Conservation (phyloP, 2,329 filamentous ascomycete species). For the Albifimbria verrucaria region DNA sequence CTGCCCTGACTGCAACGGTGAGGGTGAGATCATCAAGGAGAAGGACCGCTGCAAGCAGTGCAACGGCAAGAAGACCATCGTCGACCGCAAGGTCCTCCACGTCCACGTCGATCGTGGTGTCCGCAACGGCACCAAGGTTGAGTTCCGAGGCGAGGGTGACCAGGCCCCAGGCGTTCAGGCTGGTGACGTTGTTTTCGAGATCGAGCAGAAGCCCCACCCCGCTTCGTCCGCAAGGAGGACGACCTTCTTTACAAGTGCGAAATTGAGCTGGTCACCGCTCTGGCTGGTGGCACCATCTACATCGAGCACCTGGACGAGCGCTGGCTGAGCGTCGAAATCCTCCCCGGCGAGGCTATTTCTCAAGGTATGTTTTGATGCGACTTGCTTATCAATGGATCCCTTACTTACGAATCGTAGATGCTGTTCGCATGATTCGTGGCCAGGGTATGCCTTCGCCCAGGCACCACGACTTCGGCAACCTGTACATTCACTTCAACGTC, state of each 20-base stretch:
- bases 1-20: slow-evolving; percentile 95
- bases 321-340: slow-evolving; percentile 91
- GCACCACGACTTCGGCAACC: slow-evolving; percentile 92
- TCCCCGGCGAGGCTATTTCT: slow-evolving; percentile 90
- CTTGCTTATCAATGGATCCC: background rate
- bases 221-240: slow-evolving; percentile 95
- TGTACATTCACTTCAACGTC: slow-evolving; percentile 96
- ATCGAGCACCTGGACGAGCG: slow-evolving; percentile 97
- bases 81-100: slow-evolving; percentile 96
- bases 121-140: slow-evolving; percentile 89
- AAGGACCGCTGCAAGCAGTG: slow-evolving; percentile 98
- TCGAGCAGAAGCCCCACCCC: slow-evolving; percentile 98
- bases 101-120: slow-evolving; percentile 97
- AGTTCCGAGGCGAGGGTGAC: slow-evolving; percentile 95
- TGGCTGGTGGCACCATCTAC: slow-evolving; percentile 86
- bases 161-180: slow-evolving; percentile 90
- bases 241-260: slow-evolving; percentile 94
- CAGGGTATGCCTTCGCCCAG: slow-evolving; percentile 97
- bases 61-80: slow-evolving; percentile 94
- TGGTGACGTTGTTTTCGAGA: slow-evolving; percentile 97
- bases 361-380: slow-evolving; percentile 62
- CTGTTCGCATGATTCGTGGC: slow-evolving; percentile 89
- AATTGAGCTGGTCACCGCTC: slow-evolving; percentile 90
- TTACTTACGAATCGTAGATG: slow-evolving; percentile 50
- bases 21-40: slow-evolving; percentile 94